Percentiles rank a stretch among this genome's conserved stretches.
Conservation (phyloP, 352 stramenopile genomes). For the Globisporangium takayamanum region DNA sequence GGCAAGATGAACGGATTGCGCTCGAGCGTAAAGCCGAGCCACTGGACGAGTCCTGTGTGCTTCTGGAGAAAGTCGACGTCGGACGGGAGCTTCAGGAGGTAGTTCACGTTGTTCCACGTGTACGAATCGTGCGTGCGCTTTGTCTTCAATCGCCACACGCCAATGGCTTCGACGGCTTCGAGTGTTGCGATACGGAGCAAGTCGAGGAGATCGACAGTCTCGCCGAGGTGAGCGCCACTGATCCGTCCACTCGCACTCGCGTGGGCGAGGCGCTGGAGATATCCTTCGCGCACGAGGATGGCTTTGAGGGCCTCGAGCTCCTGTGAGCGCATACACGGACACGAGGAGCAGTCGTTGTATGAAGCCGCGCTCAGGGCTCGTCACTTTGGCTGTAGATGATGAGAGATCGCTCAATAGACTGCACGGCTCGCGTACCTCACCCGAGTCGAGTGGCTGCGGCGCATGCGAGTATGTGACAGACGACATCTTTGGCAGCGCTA, state of each 20-base stretch:
- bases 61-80: constrained; percentile 89
- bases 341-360: neutral
- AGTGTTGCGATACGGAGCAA: constrained; percentile 80
- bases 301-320: constrained; percentile 88
- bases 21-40: constrained; percentile 78
- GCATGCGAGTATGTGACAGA: constrained; percentile 25
- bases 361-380: neutral
- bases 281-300: constrained; percentile 87
- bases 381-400: neutral
- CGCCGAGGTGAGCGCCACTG: constrained; percentile 44
- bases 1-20: constrained; percentile 89
- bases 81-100: constrained; percentile 86
- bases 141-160: constrained; percentile 50
- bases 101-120: constrained; percentile 90
- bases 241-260: constrained; percentile 37
- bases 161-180: constrained; percentile 85
- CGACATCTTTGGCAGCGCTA: constrained; percentile 35
- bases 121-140: constrained; percentile 36
- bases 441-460: constrained; percentile 31
- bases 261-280: constrained; percentile 63
- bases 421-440: constrained; percentile 28
- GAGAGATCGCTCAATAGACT: neutral
- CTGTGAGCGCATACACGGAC: constrained; percentile 12
- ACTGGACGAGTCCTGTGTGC: constrained; percentile 61
- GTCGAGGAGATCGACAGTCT: constrained; percentile 83